Conservation (phyloP, 306 rosid species). For the Chamaecrista fasciculata region DNA sequence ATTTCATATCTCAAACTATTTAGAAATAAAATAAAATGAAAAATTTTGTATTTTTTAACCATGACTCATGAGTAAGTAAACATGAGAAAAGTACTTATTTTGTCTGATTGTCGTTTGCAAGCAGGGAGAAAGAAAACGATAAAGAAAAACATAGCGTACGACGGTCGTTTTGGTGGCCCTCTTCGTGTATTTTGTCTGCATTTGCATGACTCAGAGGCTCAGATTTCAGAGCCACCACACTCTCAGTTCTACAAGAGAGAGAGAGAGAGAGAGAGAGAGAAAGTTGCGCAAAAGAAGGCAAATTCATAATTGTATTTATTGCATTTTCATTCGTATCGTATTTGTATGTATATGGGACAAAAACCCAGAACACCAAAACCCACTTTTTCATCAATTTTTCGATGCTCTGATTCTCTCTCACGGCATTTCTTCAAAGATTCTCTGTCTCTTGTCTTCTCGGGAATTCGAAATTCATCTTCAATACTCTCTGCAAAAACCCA, state of each 20-base stretch:
- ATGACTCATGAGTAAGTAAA: too few species aligned
- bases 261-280: background rate
- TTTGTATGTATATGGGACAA: background rate
- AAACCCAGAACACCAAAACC: background rate
- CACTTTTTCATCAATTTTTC: background rate
- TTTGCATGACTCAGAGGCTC: background rate
- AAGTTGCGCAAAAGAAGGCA: too few species aligned
- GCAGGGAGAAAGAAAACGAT: background rate
- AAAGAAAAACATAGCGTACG: background rate
- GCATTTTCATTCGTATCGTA: too few species aligned
- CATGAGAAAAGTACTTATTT: too few species aligned
- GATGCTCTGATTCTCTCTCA: background rate
- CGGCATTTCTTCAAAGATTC: slow-evolving; percentile 1
- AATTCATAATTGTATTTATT: too few species aligned
- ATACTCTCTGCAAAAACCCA: background rate
- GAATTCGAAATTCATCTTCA: background rate
- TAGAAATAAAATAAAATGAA: too few species aligned
- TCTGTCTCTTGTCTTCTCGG: background rate
- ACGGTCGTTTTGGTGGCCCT: slow-evolving; percentile 4
- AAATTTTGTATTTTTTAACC: too few species aligned
- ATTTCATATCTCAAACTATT: too few species aligned
- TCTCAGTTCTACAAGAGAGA: background rate
- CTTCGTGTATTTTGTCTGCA: background rate
- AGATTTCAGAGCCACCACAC: background rate
- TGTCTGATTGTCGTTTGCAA: background rate